A percentile compares a stretch with the other conserved stretches of the same genome.
Conservation (phyloP, 129 eudicot genomes). For the Flaveria bidentis region DNA sequence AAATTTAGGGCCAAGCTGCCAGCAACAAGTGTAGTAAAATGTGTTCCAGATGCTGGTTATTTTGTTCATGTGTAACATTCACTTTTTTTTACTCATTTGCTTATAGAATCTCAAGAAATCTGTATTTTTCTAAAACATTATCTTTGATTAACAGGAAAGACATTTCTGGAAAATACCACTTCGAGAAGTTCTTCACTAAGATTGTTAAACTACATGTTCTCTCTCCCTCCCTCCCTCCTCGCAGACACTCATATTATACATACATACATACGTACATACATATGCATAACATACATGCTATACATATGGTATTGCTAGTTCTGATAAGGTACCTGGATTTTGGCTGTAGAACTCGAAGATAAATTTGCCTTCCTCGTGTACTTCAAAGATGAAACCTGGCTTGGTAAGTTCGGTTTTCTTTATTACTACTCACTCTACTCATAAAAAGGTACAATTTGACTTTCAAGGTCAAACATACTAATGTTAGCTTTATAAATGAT, state of each 20-base stretch:
- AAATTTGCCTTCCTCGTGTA: constrained; percentile 47
- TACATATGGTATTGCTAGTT: constrained; percentile 7
- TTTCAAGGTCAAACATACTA: constrained; percentile 30
- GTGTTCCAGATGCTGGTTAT: constrained; percentile 52
- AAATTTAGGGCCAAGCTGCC: constrained; percentile 42
- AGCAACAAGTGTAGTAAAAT: constrained; percentile 34
- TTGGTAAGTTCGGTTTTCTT: constrained; percentile 35
- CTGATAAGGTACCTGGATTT: constrained; percentile 8
- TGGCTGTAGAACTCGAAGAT: constrained; percentile 41
- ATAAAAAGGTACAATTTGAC: constrained; percentile 18
- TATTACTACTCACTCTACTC: constrained; percentile 2
- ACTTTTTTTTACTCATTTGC: constrained; percentile 3
- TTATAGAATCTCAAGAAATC: not conserved
- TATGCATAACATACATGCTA: not conserved
- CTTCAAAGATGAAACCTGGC: constrained; percentile 50
- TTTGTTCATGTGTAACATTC: constrained; percentile 44
- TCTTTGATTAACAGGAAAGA: constrained; percentile 40
- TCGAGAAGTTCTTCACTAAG: constrained; percentile 42
- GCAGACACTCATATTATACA: not conserved
- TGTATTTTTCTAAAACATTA: not conserved
- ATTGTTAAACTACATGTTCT: constrained; percentile 50
- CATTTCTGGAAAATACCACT: constrained; percentile 41
- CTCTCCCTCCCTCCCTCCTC: not conserved
- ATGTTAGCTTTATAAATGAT: constrained; percentile 6
- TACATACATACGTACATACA: not conserved